Evolutionary conservation across 352 stramenopile genomes (phyloP), one percentile per base, ranked within the genome.

Genomic region (Phytophthora meadii): DNA sequence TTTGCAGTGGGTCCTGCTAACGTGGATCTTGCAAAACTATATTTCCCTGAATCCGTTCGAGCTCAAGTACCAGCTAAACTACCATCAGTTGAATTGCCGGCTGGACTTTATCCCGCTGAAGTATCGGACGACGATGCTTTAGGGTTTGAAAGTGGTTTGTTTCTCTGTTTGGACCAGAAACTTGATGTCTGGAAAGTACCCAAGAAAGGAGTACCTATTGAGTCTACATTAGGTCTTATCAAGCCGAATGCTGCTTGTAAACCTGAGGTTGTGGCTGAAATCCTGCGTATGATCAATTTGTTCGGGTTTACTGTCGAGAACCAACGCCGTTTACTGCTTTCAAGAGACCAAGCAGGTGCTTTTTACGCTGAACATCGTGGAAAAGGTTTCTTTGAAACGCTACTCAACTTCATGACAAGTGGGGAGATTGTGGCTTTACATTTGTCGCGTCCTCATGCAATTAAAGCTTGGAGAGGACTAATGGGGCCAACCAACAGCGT

Each of bases 401-500:
- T 92, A 50, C 19, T 89, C 36, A 47, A 34, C 8, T 92, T 88
- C 59, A 92, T 92, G 84, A 89, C 81, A n/a, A 89, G 79, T 37
- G 84, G 81, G 1, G 69, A 84, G 41, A 77, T 90, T 39, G 68
- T 90, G 7, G 84, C 74, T 9, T 57, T 92, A 59, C 60, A 81
- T 12, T 49, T 88, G 8, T 64, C 77, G 10, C 70, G 78, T 4
- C 59, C 63, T 44, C 61, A 82, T 10, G 87, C 88, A 14, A 77
- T 97, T 30, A 67, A 81, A 42, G 51, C 56, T 37, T 97, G 91
- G 87, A 75, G 87, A 7, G 76, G 53, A 0, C 65, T 95, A 30
- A 88, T 93, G 79, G 90, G 90, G 0, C 87, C 89, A 11, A 96
- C 89, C 12, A 91, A 96, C 63, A 77, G 82, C 12, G 50, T 70